Evolutionary conservation across 2,329 filamentous ascomycete genomes (phyloP).

Genomic region (Xylaria sp.): DNA sequence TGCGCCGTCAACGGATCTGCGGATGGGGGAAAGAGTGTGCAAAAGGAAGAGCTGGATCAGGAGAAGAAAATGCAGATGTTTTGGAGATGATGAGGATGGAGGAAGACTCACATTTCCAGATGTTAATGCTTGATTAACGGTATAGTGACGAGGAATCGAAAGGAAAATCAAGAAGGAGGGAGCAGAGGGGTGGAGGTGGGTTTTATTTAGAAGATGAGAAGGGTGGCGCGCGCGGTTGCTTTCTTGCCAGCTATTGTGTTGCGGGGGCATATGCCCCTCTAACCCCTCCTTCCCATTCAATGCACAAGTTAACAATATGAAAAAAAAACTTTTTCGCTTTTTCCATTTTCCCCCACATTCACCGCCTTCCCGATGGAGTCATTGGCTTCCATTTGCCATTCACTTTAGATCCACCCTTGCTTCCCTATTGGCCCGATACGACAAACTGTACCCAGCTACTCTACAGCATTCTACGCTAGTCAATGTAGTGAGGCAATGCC

Average conservation of each 20-base stretch:
- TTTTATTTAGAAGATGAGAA: constrained; percentile 39
- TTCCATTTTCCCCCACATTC: constrained; percentile 37
- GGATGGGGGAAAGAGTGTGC: background rate
- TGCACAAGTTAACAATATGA: constrained; percentile 27
- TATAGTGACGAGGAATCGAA: constrained; percentile 53
- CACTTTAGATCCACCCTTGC: background rate
- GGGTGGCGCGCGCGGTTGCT: constrained; percentile 33
- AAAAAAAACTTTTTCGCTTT: constrained; percentile 36
- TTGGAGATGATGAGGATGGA: constrained; percentile 33
- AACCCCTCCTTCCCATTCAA: constrained; percentile 40
- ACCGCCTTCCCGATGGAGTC: constrained; percentile 32
- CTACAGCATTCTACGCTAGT: constrained; percentile 2
- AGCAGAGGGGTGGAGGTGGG: constrained; percentile 40
- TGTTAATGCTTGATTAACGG: constrained; percentile 56
- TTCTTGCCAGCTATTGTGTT: constrained; percentile 36
- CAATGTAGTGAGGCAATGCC: constrained; percentile 32
- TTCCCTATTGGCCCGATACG: constrained; percentile 23
- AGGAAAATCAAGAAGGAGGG: constrained; percentile 46
- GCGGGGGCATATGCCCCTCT: constrained; percentile 40
- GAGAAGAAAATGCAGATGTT: constrained; percentile 15
- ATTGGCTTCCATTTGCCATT: constrained; percentile 13
- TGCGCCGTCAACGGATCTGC: constrained; percentile 3
- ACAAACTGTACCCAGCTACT: background rate
- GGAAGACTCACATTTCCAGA: constrained; percentile 48
- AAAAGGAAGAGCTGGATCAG: background rate